Evolutionary conservation across 2,329 filamentous ascomycete species (phyloP).

Genomic region (Canariomyces notabilis): DNA sequence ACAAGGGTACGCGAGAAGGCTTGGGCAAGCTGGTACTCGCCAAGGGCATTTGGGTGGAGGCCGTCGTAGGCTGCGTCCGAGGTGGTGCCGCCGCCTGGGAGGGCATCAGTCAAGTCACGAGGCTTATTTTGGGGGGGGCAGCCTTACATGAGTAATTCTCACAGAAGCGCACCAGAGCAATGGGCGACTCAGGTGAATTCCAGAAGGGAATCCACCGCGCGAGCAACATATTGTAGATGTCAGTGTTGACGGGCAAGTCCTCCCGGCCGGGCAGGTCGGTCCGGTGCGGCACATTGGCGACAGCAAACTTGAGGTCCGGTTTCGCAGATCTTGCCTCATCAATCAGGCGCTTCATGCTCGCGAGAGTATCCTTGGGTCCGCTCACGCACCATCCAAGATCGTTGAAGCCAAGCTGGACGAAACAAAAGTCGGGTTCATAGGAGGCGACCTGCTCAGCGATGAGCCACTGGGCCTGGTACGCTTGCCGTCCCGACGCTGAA

Average conservation of each 20-base stretch:
- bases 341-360: constrained; percentile 27
- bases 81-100: constrained; percentile 19
- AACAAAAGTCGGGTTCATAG: constrained; percentile 31
- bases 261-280: constrained; percentile 22
- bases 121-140: not conserved
- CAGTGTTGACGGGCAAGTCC: constrained; percentile 24
- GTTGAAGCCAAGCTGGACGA: constrained; percentile 33
- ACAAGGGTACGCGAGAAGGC: constrained; percentile 34
- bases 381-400: constrained; percentile 31
- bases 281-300: constrained; percentile 31
- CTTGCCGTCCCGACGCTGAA: constrained; percentile 32
- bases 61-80: constrained; percentile 36
- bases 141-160: constrained; percentile 29
- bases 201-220: constrained; percentile 23
- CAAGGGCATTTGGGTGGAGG: constrained; percentile 37
- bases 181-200: constrained; percentile 26
- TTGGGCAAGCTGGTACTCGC: constrained; percentile 38
- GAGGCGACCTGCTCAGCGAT: constrained; percentile 27
- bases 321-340: constrained; percentile 29
- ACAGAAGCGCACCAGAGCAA: constrained; percentile 31
- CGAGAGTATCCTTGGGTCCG: constrained; percentile 20
- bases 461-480: constrained; percentile 27
- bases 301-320: constrained; percentile 24
- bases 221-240: constrained; percentile 28
- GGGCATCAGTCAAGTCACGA: not conserved